Evolutionary conservation across 257 asterid species (phyloP).

Genomic region (Solanum raphanifolium): DNA sequence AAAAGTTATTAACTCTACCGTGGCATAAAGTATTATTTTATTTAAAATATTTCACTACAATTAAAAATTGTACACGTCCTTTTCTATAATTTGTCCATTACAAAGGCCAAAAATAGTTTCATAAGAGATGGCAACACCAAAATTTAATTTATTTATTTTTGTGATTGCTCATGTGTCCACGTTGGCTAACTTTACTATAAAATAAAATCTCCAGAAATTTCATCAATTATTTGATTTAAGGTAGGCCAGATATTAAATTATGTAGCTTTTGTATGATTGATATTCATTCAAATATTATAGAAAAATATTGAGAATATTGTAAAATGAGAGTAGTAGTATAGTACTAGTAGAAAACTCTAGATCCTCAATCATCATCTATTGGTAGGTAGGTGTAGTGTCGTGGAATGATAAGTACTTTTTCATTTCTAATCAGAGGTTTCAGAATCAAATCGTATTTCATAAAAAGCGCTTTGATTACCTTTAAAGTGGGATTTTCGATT

Average conservation of each 20-base stretch:
- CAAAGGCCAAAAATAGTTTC: background rate
- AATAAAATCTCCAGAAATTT: background rate
- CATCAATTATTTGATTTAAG: background rate
- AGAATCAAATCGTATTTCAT: background rate
- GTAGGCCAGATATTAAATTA: background rate
- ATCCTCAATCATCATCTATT: background rate
- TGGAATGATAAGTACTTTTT: background rate
- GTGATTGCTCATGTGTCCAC: background rate
- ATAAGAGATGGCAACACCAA: background rate
- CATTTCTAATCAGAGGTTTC: accelerated
- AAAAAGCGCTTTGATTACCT: background rate
- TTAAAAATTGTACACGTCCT: background rate
- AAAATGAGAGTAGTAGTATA: background rate
- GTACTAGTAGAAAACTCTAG: background rate
- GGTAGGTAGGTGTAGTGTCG: background rate
- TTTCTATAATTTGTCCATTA: background rate
- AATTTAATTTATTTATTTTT: background rate
- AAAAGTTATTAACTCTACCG: background rate
- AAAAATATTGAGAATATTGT: background rate
- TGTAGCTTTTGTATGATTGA: background rate
- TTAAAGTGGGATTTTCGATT: background rate
- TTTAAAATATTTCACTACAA: background rate
- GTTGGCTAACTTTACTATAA: background rate
- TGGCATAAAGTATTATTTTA: background rate
- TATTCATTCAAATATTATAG: background rate